Evolutionary conservation across 768 basidiomycete species (phyloP).

Genomic region (Boletales sp.): DNA sequence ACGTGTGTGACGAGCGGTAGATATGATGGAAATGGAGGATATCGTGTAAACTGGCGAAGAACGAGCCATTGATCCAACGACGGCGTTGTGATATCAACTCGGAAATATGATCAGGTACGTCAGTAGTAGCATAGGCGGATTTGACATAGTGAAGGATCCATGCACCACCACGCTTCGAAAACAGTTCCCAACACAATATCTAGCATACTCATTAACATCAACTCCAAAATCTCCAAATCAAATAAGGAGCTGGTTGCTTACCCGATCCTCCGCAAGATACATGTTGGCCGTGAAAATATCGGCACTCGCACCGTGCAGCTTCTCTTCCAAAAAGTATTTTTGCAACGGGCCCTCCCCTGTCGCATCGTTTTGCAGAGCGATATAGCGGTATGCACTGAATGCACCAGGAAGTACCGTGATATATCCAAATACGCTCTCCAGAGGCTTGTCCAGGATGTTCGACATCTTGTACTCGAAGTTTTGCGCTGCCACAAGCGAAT

Average conservation of each 20-base stretch:
- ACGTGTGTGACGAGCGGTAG: constrained; percentile 82
- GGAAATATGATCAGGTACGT: constrained; percentile 93
- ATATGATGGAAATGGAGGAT: constrained; percentile 93
- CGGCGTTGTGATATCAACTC: constrained; percentile 94
- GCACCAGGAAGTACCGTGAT: constrained; percentile 93
- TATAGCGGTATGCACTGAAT: constrained; percentile 89
- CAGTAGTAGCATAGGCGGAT: constrained; percentile 87
- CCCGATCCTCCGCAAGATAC: constrained; percentile 91
- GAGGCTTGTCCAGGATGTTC: constrained; percentile 89
- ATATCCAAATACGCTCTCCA: constrained; percentile 89
- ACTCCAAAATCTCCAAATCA: not conserved
- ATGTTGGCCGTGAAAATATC: constrained; percentile 96
- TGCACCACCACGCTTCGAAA: constrained; percentile 84
- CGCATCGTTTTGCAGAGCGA: constrained; percentile 84
- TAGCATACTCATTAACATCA: constrained; percentile 27
- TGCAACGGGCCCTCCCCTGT: constrained; percentile 84
- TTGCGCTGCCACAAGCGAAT: constrained; percentile 86
- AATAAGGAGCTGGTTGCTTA: constrained; percentile 26
- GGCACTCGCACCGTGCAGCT: constrained; percentile 82
- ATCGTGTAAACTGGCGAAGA: constrained; percentile 95
- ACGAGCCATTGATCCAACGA: constrained; percentile 96
- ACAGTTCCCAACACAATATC: constrained; percentile 97
- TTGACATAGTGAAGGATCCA: constrained; percentile 98
- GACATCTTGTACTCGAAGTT: constrained; percentile 96
- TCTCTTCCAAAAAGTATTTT: constrained; percentile 97